Conservation (phyloP, 148 eudicot species). For the Rheum nobile region DNA sequence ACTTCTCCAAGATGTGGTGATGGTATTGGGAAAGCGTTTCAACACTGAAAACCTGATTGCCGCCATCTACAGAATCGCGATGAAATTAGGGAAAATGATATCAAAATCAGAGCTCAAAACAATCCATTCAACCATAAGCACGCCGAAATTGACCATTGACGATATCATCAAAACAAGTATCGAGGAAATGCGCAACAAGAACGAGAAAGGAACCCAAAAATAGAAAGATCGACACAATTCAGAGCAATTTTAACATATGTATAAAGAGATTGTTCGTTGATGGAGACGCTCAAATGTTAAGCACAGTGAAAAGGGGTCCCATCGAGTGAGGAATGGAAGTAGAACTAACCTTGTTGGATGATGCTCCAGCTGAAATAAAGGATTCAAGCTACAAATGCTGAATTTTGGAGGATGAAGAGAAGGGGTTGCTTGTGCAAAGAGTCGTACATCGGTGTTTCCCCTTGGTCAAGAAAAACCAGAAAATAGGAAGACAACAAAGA, state of each 20-base stretch:
- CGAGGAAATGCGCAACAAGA: neutral
- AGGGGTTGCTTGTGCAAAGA: conserved; percentile 1
- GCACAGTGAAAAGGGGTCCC: neutral
- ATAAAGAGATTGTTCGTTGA: neutral
- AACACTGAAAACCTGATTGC: conserved; percentile 34
- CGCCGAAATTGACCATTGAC: neutral
- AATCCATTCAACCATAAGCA: neutral
- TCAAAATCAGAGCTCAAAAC: neutral
- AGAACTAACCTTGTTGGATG: neutral
- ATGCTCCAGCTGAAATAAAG: neutral
- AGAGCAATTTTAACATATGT: neutral
- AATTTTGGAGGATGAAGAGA: neutral
- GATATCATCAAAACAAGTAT: neutral
- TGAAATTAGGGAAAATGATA: neutral
- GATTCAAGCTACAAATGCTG: neutral
- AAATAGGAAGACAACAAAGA: neutral
- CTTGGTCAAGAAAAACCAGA: neutral
- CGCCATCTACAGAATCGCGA: conserved; percentile 25
- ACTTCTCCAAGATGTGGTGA: conserved; percentile 12
- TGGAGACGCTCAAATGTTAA: neutral
- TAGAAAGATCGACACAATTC: neutral
- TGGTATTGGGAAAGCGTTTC: conserved; percentile 25
- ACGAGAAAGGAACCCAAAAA: neutral
- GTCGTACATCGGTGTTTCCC: neutral
- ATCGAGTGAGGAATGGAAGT: neutral